Conservation (phyloP, 495 filamentous ascomycete genomes). For the Trichocladium uniseriatum region DNA sequence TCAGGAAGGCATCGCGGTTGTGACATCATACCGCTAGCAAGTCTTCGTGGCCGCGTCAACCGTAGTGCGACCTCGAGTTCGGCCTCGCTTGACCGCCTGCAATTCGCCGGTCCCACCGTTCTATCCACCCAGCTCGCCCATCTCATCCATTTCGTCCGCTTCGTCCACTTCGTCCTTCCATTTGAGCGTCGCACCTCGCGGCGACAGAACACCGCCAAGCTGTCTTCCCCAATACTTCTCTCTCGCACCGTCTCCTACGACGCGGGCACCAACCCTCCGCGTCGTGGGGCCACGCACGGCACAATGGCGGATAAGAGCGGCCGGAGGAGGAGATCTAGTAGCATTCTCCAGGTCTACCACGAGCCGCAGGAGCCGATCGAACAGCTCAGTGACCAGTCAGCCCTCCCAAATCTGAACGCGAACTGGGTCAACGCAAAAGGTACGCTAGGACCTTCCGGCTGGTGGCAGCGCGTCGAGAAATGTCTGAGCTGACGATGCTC, state of each 20-base stretch:
- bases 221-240: slow-evolving; percentile 70
- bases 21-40: slow-evolving; percentile 12
- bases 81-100: neutral
- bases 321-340: slow-evolving; percentile 83
- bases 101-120: neutral
- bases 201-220: slow-evolving; percentile 62
- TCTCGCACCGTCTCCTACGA: slow-evolving; percentile 74
- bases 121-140: neutral
- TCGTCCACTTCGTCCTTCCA: neutral
- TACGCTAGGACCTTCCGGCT: slow-evolving; percentile 34
- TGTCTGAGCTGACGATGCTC: slow-evolving; percentile 6
- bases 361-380: slow-evolving; percentile 90
- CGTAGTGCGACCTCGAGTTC: neutral
- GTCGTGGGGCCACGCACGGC: slow-evolving; percentile 34
- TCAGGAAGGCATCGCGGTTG: neutral
- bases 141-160: neutral
- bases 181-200: slow-evolving; percentile 14
- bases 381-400: slow-evolving; percentile 90
- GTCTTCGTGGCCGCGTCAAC: slow-evolving; percentile 1
- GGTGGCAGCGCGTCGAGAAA: neutral
- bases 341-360: slow-evolving; percentile 77
- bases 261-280: slow-evolving; percentile 58
- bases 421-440: slow-evolving; percentile 99
- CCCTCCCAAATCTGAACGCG: slow-evolving; percentile 89
- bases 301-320: slow-evolving; percentile 48